These are phyloP conservation scores for Cerioporus squamosus DNA, from an alignment of 1,284 basidiomycete species.

Conservation along the genomic window DNA sequence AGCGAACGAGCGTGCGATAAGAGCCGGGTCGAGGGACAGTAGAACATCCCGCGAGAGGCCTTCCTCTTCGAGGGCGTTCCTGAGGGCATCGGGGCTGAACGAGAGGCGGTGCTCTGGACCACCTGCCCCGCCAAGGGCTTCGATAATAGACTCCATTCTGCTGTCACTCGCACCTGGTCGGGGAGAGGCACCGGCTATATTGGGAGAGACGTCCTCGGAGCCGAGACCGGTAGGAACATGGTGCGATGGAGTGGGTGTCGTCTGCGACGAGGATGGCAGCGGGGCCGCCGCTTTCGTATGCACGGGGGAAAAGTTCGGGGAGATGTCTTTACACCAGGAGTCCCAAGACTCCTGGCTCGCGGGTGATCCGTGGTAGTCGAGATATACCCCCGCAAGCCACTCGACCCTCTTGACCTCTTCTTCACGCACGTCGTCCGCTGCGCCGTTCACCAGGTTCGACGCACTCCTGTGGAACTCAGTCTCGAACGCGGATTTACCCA, in stretches of 20 bases:
- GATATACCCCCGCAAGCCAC: constrained; percentile 71
- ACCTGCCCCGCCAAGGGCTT: constrained; percentile 44
- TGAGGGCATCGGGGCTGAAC: constrained; percentile 35
- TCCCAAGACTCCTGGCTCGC: constrained; percentile 61
- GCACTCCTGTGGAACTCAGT: constrained; percentile 70
- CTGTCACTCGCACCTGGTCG: constrained; percentile 54
- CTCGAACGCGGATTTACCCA: constrained; percentile 63
- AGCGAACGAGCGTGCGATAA: constrained; percentile 63
- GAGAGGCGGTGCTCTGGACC: background rate
- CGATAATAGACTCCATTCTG: constrained; percentile 49
- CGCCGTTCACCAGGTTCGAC: constrained; percentile 63
- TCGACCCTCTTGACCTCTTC: constrained; percentile 49
- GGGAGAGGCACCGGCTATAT: constrained; percentile 64
- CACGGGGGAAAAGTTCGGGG: constrained; percentile 43
- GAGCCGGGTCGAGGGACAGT: constrained; percentile 56
- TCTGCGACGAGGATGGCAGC: constrained; percentile 47
- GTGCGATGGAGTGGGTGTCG: constrained; percentile 42
- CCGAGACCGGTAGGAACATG: constrained; percentile 50
- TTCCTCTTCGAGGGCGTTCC: constrained; percentile 58
- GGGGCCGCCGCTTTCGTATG: constrained; percentile 36
- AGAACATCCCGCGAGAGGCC: constrained; percentile 74
- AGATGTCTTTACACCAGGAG: constrained; percentile 53
- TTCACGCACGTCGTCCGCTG: constrained; percentile 45
- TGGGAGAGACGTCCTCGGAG: constrained; percentile 40
- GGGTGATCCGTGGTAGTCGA: constrained; percentile 57